A percentile compares a stretch with the other conserved stretches of the same genome.
Evolutionary conservation across 2,329 filamentous ascomycete genomes (phyloP).

Genomic region (Domatiomyces catenatus): DNA sequence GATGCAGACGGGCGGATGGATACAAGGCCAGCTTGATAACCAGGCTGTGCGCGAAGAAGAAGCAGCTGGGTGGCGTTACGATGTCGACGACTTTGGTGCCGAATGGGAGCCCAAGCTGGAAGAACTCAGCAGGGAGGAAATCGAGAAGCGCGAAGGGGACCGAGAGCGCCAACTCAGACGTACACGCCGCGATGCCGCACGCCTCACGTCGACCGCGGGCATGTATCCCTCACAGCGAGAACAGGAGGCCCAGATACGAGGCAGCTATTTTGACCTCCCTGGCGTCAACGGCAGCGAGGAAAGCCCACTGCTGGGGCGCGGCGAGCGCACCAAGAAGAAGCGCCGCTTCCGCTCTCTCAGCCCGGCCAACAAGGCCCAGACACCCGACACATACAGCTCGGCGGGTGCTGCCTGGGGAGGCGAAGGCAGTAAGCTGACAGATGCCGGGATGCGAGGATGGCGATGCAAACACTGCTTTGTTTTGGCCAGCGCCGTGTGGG

Average conservation of each 20-base stretch:
- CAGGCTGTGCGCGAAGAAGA: conserved; percentile 62
- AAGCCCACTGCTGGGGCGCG: conserved; percentile 67
- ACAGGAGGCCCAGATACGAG: conserved; percentile 42
- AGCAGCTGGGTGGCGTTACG: conserved; percentile 88
- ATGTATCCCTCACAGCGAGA: conserved; percentile 48
- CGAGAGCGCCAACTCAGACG: conserved; percentile 79
- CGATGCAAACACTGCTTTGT: conserved; percentile 75
- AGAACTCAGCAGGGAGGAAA: conserved; percentile 79
- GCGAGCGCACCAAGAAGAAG: conserved; percentile 92
- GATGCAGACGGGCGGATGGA: conserved; percentile 45
- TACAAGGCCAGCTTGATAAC: conserved; percentile 67
- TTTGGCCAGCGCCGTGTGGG: conserved; percentile 86
- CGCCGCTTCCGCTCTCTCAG: conserved; percentile 77
- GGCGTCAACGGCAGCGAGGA: conserved; percentile 34
- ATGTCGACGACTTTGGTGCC: conserved; percentile 73
- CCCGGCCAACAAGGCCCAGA: conserved; percentile 57
- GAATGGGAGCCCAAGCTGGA: conserved; percentile 77
- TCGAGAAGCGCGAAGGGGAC: conserved; percentile 91
- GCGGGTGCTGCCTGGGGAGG: conserved; percentile 55
- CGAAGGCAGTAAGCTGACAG: conserved; percentile 47
- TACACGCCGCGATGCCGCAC: conserved; percentile 74
- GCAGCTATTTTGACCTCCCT: conserved; percentile 44
- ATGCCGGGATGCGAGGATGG: conserved; percentile 63
- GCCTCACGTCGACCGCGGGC: conserved; percentile 74
- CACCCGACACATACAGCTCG: conserved; percentile 48